A percentile compares a stretch with the other conserved stretches of the same genome.
Conservation (phyloP, 129 eudicot genomes). For the Artemisia annua region DNA sequence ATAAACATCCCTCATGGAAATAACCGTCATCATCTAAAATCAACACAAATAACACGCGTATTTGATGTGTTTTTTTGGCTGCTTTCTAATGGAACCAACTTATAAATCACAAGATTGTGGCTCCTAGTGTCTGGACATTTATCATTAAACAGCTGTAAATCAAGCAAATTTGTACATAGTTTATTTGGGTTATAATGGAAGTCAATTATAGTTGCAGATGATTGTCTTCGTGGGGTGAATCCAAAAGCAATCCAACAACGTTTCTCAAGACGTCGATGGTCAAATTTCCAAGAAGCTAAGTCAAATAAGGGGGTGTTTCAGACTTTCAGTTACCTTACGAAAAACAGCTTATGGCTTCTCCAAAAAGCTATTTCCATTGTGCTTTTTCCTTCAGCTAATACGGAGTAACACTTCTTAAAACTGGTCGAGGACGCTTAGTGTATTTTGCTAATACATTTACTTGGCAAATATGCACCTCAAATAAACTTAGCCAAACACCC, state of each 20-base stretch:
- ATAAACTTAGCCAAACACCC: too few relatives aligned
- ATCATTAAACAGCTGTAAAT: background rate
- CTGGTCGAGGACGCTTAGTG: too few relatives aligned
- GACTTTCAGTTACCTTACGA: too few relatives aligned
- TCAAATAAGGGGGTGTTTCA: too few relatives aligned
- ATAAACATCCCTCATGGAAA: background rate
- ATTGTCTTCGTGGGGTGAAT: background rate
- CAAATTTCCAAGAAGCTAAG: background rate
- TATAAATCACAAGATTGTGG: background rate
- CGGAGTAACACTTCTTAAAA: too few relatives aligned
- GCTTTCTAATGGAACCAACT: background rate
- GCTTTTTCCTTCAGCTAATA: too few relatives aligned
- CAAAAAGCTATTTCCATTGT: too few relatives aligned
- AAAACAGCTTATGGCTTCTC: too few relatives aligned
- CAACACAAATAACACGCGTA: background rate
- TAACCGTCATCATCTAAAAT: background rate
- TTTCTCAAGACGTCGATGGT: background rate
- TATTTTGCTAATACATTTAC: too few relatives aligned
- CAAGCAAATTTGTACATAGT: background rate
- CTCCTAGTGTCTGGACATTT: constrained; percentile 4
- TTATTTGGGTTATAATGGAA: background rate
- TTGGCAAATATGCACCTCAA: too few relatives aligned
- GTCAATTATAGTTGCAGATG: background rate
- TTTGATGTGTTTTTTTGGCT: background rate
- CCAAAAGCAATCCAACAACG: background rate